These are phyloP conservation scores for Vanilla planifolia DNA, from an alignment of 106 monocot species.

Conservation along the genomic window DNA sequence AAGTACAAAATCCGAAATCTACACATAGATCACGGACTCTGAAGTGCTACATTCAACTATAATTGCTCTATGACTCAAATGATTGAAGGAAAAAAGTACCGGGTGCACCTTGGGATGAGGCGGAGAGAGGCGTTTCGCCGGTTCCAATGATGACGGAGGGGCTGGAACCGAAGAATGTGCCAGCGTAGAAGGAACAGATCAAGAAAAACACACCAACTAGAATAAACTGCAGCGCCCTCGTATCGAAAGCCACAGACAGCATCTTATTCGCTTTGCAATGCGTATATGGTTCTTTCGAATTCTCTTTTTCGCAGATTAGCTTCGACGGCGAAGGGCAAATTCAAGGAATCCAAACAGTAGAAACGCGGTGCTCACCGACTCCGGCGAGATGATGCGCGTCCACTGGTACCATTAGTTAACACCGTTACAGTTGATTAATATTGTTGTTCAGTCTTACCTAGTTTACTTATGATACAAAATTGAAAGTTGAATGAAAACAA, in stretches of 20 bases:
- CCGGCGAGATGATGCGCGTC: too few species aligned
- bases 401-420: too few species aligned
- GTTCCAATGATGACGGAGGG: slow-evolving; percentile 14
- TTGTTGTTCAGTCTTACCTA: too few species aligned
- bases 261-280: too few species aligned
- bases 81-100: neutral
- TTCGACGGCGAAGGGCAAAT: too few species aligned
- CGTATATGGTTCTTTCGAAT: too few species aligned
- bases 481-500: too few species aligned
- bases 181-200: slow-evolving; percentile 73
- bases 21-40: neutral
- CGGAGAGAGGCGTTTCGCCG: slow-evolving; percentile 1
- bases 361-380: too few species aligned
- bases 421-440: too few species aligned
- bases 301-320: too few species aligned
- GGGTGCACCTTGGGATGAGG: slow-evolving; percentile 2
- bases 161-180: slow-evolving; percentile 59
- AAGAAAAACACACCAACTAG: slow-evolving; percentile 50
- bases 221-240: slow-evolving; percentile 29
- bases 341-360: too few species aligned
- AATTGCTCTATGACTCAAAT: neutral
- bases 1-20: neutral
- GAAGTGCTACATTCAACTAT: neutral
- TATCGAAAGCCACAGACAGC: slow-evolving; percentile 42
- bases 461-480: too few species aligned